A percentile compares a stretch with the other conserved stretches of the same genome.
phyloP scores from a whole-genome alignment of 2,329 filamentous ascomycete species.

The Neoascochyta sp. region DNA sequence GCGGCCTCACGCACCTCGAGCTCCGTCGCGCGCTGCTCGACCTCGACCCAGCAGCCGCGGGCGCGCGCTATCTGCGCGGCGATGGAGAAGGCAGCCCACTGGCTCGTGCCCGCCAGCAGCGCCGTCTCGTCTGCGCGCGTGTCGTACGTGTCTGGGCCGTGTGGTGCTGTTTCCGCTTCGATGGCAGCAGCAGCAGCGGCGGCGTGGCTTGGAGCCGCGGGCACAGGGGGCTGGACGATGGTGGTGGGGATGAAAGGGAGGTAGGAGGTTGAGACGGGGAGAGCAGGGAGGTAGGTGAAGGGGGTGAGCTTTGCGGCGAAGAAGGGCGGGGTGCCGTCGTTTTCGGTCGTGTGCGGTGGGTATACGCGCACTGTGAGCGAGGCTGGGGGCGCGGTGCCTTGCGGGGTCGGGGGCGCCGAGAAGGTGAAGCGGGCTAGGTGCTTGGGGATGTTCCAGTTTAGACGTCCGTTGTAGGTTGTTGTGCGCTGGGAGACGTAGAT shows the following conservation, averaged over 20 bases:
- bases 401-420: slow-evolving; percentile 18
- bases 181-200: slow-evolving; percentile 7
- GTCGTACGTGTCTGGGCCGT: slow-evolving; percentile 26
- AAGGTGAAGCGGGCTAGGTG: slow-evolving; percentile 34
- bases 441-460: slow-evolving; percentile 38
- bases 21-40: slow-evolving; percentile 5
- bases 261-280: slow-evolving; percentile 23
- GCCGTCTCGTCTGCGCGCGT: slow-evolving; percentile 16
- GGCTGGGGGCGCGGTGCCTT: slow-evolving; percentile 12
- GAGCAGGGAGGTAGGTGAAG: slow-evolving; percentile 22
- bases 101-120: slow-evolving; percentile 20
- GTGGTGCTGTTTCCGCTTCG: too few species aligned
- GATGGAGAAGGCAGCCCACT: slow-evolving; percentile 24
- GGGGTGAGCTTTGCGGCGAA: slow-evolving; percentile 27
- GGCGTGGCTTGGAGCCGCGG: slow-evolving; percentile 9
- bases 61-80: slow-evolving; percentile 14
- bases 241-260: slow-evolving; percentile 19
- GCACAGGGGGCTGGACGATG: slow-evolving; percentile 24
- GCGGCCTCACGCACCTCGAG: slow-evolving; percentile 3
- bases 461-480: slow-evolving; percentile 32
- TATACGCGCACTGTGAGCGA: slow-evolving; percentile 26
- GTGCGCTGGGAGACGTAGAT: slow-evolving; percentile 36
- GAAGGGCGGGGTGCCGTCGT: slow-evolving; percentile 21
- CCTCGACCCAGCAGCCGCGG: slow-evolving; percentile 27
- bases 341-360: slow-evolving; percentile 19